phyloP scores from a whole-genome alignment of 306 rosid genomes.

The Cicer cuneatum region DNA sequence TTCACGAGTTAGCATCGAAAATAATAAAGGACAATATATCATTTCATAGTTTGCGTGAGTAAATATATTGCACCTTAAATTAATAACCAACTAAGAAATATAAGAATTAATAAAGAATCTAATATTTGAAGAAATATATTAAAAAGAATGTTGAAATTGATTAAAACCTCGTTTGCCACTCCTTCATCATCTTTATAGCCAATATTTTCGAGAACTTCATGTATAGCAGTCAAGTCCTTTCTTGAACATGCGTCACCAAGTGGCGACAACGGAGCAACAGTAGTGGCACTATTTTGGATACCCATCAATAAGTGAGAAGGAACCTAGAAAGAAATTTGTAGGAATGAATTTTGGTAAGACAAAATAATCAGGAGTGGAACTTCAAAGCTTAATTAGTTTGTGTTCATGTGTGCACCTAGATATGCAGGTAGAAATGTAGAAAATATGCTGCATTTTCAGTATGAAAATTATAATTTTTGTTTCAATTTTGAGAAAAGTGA shows the following conservation, averaged over 20 bases:
- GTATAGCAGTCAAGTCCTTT: slow-evolving; percentile 78
- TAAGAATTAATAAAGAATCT: not conserved
- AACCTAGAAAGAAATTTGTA: slow-evolving; percentile 52
- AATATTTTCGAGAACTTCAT: slow-evolving; percentile 67
- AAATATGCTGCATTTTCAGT: slow-evolving; percentile 7
- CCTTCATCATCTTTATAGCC: slow-evolving; percentile 85
- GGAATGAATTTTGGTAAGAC: not conserved
- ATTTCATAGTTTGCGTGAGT: slow-evolving; percentile 1
- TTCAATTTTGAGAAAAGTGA: too few relatives aligned
- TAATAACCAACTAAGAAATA: not conserved
- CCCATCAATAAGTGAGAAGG: slow-evolving; percentile 78
- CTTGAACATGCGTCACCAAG: slow-evolving; percentile 85
- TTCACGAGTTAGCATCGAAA: slow-evolving; percentile 34
- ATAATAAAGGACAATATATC: not conserved
- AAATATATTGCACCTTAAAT: not conserved
- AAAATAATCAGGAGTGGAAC: slow-evolving; percentile 13
- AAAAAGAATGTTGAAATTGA: slow-evolving; percentile 2
- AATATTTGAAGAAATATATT: not conserved
- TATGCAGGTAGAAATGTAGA: slow-evolving; percentile 17
- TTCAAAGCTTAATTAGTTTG: slow-evolving; percentile 22
- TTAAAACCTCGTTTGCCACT: slow-evolving; percentile 70
- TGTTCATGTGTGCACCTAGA: not conserved
- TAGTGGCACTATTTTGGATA: slow-evolving; percentile 59
- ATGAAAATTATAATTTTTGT: not conserved
- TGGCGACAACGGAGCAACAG: slow-evolving; percentile 62